Conservation (phyloP, 225 moss, liverwort and hornwort species). For the Pseudisothecium myosuroides region DNA sequence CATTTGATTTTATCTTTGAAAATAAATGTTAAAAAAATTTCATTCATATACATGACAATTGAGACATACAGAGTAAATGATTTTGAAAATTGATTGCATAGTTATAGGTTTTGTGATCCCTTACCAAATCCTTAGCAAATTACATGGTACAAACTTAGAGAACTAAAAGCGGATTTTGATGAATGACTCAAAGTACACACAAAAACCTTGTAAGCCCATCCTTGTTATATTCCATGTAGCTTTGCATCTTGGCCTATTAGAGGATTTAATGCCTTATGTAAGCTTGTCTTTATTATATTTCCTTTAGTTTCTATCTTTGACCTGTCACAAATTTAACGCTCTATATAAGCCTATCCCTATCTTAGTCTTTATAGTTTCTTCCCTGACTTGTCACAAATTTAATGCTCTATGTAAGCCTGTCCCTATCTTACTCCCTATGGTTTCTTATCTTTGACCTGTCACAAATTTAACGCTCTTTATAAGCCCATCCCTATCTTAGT, state of each 20-base stretch:
- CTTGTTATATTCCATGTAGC: background rate
- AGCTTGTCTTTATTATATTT: too few species aligned
- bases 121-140: rapidly evolving
- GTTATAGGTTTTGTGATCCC: background rate
- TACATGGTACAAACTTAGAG: rapidly evolving
- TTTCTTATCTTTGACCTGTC: background rate
- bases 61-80: background rate
- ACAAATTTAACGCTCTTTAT: too few species aligned
- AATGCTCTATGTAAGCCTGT: background rate
- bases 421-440: too few species aligned
- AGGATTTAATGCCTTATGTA: too few species aligned
- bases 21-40: too few species aligned
- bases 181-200: background rate
- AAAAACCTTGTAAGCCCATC: rapidly evolving
- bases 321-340: background rate
- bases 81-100: background rate
- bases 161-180: background rate
- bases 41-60: background rate
- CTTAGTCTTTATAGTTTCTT: rapidly evolving
- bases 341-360: rapidly evolving
- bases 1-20: too few species aligned
- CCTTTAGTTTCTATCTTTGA: too few species aligned
- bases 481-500: too few species aligned
- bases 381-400: background rate
- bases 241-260: too few species aligned